Evolutionary conservation across 208 protist genomes (phyloP).

Genomic region (Tritrichomonas musculus): DNA sequence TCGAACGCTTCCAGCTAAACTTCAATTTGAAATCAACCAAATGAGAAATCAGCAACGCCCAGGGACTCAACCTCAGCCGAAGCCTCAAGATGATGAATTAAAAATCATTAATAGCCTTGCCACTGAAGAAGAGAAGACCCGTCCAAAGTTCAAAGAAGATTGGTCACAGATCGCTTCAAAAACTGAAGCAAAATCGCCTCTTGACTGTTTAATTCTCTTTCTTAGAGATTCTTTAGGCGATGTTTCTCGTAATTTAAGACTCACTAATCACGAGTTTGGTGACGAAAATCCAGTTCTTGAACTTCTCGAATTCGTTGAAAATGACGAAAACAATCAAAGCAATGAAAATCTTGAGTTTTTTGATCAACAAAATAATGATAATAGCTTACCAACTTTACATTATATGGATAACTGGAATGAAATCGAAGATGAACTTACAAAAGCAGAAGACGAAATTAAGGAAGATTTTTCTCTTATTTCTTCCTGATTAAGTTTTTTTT

Average conservation of each 20-base stretch:
- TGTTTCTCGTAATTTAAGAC: neutral
- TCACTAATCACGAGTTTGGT: neutral
- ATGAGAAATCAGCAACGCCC: too few relatives aligned
- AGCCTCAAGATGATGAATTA: neutral
- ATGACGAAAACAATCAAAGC: neutral
- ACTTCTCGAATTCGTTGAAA: neutral
- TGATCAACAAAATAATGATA: too few relatives aligned
- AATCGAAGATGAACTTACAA: neutral
- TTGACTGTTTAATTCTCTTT: neutral
- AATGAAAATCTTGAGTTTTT: too few relatives aligned
- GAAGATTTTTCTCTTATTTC: too few relatives aligned
- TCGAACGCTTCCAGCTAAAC: neutral
- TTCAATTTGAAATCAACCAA: too few relatives aligned
- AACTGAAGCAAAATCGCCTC: neutral
- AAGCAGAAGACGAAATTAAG: neutral
- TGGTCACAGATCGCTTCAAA: neutral
- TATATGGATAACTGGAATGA: neutral
- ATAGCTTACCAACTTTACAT: too few relatives aligned
- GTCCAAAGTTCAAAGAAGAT: too few relatives aligned
- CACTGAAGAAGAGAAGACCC: too few relatives aligned
- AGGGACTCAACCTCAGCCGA: neutral
- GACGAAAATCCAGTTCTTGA: neutral
- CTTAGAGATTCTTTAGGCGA: neutral
- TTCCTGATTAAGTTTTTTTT: too few relatives aligned
- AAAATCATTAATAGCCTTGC: neutral